These are phyloP conservation scores for Kodamaea alishanica DNA, from an alignment of 1,139 yeast species.

Conservation along the genomic window DNA sequence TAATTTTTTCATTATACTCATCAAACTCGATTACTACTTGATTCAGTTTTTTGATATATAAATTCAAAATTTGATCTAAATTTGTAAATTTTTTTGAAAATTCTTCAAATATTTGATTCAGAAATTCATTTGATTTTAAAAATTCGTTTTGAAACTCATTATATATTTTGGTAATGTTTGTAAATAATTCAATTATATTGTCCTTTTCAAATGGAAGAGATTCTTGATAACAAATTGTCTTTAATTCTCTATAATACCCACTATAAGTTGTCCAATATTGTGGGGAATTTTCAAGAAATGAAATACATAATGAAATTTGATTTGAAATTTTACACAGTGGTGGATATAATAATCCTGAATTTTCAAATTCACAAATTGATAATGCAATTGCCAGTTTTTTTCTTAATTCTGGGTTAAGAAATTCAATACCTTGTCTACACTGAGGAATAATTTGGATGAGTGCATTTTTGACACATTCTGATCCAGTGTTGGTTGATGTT, in stretches of 20 bases:
- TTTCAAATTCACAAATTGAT: conserved; percentile 54
- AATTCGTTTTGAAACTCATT: conserved; percentile 19
- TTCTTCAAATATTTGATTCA: background rate
- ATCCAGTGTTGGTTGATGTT: background rate
- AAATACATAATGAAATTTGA: conserved; percentile 32
- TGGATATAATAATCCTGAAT: conserved; percentile 38
- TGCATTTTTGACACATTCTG: conserved; percentile 26
- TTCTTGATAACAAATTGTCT: conserved; percentile 47
- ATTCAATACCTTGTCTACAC: conserved; percentile 33
- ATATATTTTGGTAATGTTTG: conserved; percentile 42
- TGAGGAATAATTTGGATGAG: conserved; percentile 22
- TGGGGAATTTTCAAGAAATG: conserved; percentile 38
- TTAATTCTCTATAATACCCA: conserved; percentile 51
- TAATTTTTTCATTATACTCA: background rate
- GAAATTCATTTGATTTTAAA: conserved; percentile 10
- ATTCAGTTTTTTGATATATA: background rate
- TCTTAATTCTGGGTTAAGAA: conserved; percentile 25
- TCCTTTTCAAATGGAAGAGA: conserved; percentile 52
- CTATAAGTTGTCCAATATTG: conserved; percentile 63
- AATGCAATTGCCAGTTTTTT: conserved; percentile 45
- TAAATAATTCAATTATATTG: conserved; percentile 42
- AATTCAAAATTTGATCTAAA: background rate
- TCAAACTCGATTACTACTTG: background rate
- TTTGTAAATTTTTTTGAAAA: background rate
- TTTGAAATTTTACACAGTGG: conserved; percentile 20